Percentiles rank a stretch among this genome's conserved stretches.
Evolutionary conservation across 202 grass and related monocot genomes (phyloP).

Genomic region (Schoenoplectus tabernaemontani): DNA sequence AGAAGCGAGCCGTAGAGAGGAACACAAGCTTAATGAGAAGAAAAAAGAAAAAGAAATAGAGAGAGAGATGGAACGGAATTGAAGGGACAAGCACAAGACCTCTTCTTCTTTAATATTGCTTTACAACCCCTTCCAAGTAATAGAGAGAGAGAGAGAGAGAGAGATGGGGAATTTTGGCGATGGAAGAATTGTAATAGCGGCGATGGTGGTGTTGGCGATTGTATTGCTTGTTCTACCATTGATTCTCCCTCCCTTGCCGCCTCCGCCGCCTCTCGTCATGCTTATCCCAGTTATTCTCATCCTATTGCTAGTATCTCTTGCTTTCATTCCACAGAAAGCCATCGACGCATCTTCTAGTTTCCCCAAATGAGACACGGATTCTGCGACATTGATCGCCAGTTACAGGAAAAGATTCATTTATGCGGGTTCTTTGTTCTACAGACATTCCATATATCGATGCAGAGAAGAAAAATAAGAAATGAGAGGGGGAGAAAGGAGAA

Average conservation of each 20-base stretch:
- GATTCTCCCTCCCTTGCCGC: slow-evolving; percentile 55
- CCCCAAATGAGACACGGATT: slow-evolving; percentile 1
- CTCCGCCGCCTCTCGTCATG: slow-evolving; percentile 48
- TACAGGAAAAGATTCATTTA: neutral
- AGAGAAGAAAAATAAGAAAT: neutral
- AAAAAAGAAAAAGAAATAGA: neutral
- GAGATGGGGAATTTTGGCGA: slow-evolving; percentile 24
- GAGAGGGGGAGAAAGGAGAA: neutral
- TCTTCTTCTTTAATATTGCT: neutral
- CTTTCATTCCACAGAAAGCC: slow-evolving; percentile 28
- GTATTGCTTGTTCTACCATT: slow-evolving; percentile 53
- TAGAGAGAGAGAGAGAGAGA: neutral
- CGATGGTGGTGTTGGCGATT: slow-evolving; percentile 18
- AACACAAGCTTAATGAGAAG: too few relatives aligned
- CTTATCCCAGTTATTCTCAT: slow-evolving; percentile 57
- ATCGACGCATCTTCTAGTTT: slow-evolving; percentile 20
- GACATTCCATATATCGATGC: neutral
- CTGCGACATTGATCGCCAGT: neutral
- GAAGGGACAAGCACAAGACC: neutral
- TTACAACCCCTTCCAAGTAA: neutral
- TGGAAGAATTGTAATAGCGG: neutral
- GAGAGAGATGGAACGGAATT: too few relatives aligned
- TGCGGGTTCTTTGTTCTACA: neutral
- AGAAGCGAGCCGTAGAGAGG: neutral
- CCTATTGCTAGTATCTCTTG: slow-evolving; percentile 51